Evolutionary conservation across 768 basidiomycete genomes (phyloP).

Genomic region (Amyloporia xantha): DNA sequence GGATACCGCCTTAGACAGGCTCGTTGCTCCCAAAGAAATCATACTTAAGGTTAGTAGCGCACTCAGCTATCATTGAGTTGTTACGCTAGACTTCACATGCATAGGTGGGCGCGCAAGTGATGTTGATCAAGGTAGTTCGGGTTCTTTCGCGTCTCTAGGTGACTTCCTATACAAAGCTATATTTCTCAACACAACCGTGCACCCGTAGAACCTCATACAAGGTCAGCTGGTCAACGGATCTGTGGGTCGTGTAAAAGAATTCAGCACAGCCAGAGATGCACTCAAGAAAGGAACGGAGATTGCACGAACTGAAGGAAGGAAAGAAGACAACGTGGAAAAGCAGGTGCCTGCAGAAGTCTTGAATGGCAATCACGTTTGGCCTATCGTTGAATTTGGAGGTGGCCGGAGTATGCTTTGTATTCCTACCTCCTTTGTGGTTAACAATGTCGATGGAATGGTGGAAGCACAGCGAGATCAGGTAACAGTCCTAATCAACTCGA

Average conservation of each 20-base stretch:
- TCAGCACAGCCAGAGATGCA: slow-evolving; percentile 31
- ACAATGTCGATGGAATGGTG: slow-evolving; percentile 48
- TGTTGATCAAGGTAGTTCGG: slow-evolving; percentile 58
- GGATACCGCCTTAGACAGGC: slow-evolving; percentile 44
- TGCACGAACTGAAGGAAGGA: not conserved
- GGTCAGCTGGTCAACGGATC: slow-evolving; percentile 68
- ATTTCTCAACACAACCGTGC: not conserved
- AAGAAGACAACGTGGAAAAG: slow-evolving; percentile 11
- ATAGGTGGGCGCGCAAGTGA: slow-evolving; percentile 79
- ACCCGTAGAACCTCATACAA: slow-evolving; percentile 59
- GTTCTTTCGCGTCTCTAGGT: not conserved
- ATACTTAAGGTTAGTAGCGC: slow-evolving; percentile 34
- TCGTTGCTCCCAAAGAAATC: slow-evolving; percentile 45
- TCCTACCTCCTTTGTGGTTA: slow-evolving; percentile 56
- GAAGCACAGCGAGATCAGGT: slow-evolving; percentile 62
- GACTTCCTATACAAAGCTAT: not conserved
- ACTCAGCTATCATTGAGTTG: not conserved
- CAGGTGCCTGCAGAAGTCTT: not conserved
- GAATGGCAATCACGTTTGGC: slow-evolving; percentile 33
- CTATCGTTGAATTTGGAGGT: slow-evolving; percentile 52
- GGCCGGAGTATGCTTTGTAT: slow-evolving; percentile 40
- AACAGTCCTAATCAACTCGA: no score
- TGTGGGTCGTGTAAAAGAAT: slow-evolving; percentile 34
- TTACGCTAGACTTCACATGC: not conserved
- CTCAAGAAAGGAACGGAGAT: slow-evolving; percentile 30